Percentiles rank a stretch among this genome's conserved stretches.
These are phyloP conservation scores for Kandelia obovata DNA, from an alignment of 345 rosid species.

Conservation along the genomic window DNA sequence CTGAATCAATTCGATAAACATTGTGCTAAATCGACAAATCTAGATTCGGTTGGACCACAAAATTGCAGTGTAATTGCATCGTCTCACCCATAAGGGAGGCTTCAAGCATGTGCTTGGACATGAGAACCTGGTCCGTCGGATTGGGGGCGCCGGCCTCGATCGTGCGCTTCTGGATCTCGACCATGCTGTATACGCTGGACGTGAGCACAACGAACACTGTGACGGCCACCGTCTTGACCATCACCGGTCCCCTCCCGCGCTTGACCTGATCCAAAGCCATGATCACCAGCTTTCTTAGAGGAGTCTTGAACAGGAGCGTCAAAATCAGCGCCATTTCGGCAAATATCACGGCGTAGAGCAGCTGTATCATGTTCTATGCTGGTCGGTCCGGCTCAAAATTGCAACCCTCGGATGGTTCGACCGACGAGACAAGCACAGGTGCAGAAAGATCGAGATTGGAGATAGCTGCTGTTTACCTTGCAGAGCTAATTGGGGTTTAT, in stretches of 20 bases:
- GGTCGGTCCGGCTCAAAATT: neutral
- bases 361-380: conserved; percentile 54
- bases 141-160: conserved; percentile 50
- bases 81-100: conserved; percentile 36
- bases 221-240: conserved; percentile 57
- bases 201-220: conserved; percentile 55
- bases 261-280: conserved; percentile 63
- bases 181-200: conserved; percentile 56
- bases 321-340: conserved; percentile 60
- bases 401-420: too few relatives aligned
- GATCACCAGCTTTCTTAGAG: conserved; percentile 69
- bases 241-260: conserved; percentile 78
- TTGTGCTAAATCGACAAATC: too few relatives aligned
- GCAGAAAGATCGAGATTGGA: neutral
- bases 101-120: conserved; percentile 68
- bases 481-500: too few relatives aligned
- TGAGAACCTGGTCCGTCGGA: conserved; percentile 85
- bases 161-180: conserved; percentile 52
- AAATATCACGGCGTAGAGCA: conserved; percentile 58
- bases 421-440: too few relatives aligned
- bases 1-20: neutral
- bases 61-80: neutral
- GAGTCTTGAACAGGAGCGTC: conserved; percentile 66
- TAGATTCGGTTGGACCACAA: neutral
- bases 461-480: too few relatives aligned